These are phyloP conservation scores for Wickerhamiella sergipiensis DNA, from an alignment of 805 yeast genomes.

Conservation along the genomic window DNA sequence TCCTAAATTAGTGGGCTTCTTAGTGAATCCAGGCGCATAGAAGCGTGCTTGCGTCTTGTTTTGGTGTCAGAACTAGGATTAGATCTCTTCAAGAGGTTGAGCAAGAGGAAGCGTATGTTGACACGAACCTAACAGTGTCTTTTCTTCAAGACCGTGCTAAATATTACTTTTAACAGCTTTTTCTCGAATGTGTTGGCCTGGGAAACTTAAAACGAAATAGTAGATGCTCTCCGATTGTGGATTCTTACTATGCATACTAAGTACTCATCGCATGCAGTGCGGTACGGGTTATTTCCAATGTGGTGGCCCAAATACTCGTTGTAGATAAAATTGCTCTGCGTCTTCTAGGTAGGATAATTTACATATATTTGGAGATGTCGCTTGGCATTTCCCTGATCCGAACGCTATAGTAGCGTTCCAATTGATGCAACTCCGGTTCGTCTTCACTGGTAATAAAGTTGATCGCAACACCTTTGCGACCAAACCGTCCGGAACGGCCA, in stretches of 20 bases:
- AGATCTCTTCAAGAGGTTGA: too few species aligned
- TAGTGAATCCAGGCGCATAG: too few species aligned
- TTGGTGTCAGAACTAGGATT: too few species aligned
- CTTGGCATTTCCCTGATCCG: slow-evolving; percentile 89
- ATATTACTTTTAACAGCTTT: too few species aligned
- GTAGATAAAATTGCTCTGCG: background rate
- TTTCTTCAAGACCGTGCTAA: background rate
- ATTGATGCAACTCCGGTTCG: slow-evolving; percentile 56
- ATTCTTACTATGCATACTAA: background rate
- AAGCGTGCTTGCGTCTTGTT: too few species aligned
- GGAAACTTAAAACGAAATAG: too few species aligned
- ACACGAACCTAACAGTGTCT: background rate
- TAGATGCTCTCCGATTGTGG: background rate
- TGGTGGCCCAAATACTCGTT: too few species aligned
- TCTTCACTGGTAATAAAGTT: slow-evolving; percentile 82
- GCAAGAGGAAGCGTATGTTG: too few species aligned
- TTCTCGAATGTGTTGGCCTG: too few species aligned
- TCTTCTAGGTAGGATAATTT: background rate
- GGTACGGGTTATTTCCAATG: background rate
- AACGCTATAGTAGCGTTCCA: slow-evolving; percentile 78
- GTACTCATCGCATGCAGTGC: background rate
- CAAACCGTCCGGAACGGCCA: slow-evolving; percentile 97
- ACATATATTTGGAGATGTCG: slow-evolving; percentile 31
- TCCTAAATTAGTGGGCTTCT: too few species aligned
- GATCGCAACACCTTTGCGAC: slow-evolving; percentile 92